A percentile compares a stretch with the other conserved stretches of the same genome.
Conservation (phyloP, 2,329 filamentous ascomycete species). For the Fusarium udum region DNA sequence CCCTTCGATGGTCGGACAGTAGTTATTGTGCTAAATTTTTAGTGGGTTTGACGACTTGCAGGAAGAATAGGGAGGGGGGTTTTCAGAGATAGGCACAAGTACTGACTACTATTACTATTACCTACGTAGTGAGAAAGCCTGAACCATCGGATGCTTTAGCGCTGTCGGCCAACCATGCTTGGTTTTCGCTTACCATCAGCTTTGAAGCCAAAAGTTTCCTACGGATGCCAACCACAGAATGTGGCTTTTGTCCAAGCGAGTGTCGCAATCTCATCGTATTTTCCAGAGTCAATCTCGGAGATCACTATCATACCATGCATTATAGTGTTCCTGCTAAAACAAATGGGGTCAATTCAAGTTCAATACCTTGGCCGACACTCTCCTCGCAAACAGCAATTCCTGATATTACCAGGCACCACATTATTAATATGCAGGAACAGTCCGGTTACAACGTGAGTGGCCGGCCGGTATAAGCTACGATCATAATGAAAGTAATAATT, state of each 20-base stretch:
- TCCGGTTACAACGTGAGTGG: conserved; percentile 31
- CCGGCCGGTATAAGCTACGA: conserved; percentile 13
- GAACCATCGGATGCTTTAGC: conserved; percentile 37
- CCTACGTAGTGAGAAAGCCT: conserved; percentile 26
- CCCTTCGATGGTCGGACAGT: background rate
- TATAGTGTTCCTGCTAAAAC: conserved; percentile 11
- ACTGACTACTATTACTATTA: conserved; percentile 9
- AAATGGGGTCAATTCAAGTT: background rate
- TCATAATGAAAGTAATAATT: conserved; percentile 30
- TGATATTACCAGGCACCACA: conserved; percentile 31
- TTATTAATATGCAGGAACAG: conserved; percentile 21
- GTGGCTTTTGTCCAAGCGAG: conserved; percentile 32
- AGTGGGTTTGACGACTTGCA: conserved; percentile 8
- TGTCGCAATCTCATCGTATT: conserved; percentile 29
- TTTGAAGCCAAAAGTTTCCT: conserved; percentile 29
- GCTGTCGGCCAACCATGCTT: conserved; percentile 20
- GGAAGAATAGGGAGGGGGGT: conserved; percentile 32
- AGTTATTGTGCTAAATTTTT: conserved; percentile 1
- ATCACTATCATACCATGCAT: conserved; percentile 28
- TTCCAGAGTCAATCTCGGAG: conserved; percentile 19
- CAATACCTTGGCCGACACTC: background rate
- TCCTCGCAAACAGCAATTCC: conserved; percentile 21
- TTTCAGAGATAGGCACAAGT: conserved; percentile 31
- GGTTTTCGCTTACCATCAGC: conserved; percentile 17
- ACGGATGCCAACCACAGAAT: conserved; percentile 24